Evolutionary conservation across 345 rosid genomes (phyloP).

Genomic region (Toxicodendron radicans): DNA sequence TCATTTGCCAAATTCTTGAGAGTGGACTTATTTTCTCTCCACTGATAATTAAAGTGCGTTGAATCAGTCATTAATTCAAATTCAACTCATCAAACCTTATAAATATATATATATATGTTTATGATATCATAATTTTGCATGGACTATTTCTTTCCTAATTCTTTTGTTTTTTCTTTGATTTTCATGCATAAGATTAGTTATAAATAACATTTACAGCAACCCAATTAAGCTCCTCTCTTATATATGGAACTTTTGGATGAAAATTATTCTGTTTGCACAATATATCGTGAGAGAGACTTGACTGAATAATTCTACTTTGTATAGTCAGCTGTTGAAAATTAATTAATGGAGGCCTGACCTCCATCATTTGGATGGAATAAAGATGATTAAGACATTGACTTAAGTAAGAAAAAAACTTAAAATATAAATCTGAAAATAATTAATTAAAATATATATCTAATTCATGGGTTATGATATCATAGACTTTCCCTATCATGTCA

Average conservation of each 20-base stretch:
- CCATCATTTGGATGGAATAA: slow-evolving; percentile 22
- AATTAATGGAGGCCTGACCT: not conserved
- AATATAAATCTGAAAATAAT: too few relatives aligned
- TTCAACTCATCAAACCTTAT: not conserved
- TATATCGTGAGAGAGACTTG: not conserved
- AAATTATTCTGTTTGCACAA: too few relatives aligned
- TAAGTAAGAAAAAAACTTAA: not conserved
- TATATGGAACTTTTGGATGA: too few relatives aligned
- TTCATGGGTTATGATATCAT: not conserved
- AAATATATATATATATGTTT: not conserved
- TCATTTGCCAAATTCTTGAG: slow-evolving; percentile 6
- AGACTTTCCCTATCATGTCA: not conserved
- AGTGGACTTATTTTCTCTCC: slow-evolving; percentile 4
- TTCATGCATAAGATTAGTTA: too few relatives aligned
- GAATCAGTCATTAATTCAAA: not conserved
- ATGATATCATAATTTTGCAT: not conserved
- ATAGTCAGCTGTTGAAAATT: slow-evolving; percentile 11
- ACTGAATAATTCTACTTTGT: too few relatives aligned
- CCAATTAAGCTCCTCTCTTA: too few relatives aligned
- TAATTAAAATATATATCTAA: not conserved
- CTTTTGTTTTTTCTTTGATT: too few relatives aligned
- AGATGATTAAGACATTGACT: slow-evolving; percentile 11
- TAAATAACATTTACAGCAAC: too few relatives aligned
- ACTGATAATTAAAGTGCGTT: not conserved
- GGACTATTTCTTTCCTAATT: too few relatives aligned